Evolutionary conservation across 352 stramenopile species (phyloP), one percentile per base, ranked within the genome.

Genomic region (Pythium phragmiticola): DNA sequence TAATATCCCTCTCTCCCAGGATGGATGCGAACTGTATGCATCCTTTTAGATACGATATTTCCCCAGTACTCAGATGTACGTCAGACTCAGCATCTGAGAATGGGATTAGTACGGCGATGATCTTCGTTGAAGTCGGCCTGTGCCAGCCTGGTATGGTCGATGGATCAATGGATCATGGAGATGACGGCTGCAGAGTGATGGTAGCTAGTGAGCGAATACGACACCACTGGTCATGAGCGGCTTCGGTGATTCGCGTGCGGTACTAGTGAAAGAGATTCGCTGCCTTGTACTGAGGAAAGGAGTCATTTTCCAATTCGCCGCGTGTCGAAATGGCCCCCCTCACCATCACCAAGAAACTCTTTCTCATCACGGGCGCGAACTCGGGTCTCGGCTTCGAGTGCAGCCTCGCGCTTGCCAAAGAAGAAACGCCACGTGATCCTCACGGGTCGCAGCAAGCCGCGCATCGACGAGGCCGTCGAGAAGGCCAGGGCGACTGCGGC

Each of bases 311-410:
- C 39, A 19, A n/a, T 12, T 46, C 13, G 41, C 41, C 41, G 26
- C 26, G 26, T 5, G 26, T 30, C 26, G 26, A 30, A 30, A 46
- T 46, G 41, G 41, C 41, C 1, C 6, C 41, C 17, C 0, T n/a
- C 17, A 8, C 41, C 14, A 41, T 12, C 34, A 13, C 11, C 52
- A 75, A 73, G 56, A 69, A 70, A 8, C 34, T 74, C 33, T 19
- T 73, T 47, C 34, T 80, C 51, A 53, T 80, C 57, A 80, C 73
- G 4, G 73, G 73, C 45, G 64, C 63, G 42, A 80, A 74, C 59
- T 48, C 67, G 4, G 70, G 73, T 2, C 46, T 80, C 21, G 73
- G 70, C 11, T 68, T 73, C 50, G 21, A 80, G 43, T 75, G 61
- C 56, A 69, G 57, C 48, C 42, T 67, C 23, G 51, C 54, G 13